Conservation (phyloP, 768 basidiomycete genomes). For the Lactarius vividus region DNA sequence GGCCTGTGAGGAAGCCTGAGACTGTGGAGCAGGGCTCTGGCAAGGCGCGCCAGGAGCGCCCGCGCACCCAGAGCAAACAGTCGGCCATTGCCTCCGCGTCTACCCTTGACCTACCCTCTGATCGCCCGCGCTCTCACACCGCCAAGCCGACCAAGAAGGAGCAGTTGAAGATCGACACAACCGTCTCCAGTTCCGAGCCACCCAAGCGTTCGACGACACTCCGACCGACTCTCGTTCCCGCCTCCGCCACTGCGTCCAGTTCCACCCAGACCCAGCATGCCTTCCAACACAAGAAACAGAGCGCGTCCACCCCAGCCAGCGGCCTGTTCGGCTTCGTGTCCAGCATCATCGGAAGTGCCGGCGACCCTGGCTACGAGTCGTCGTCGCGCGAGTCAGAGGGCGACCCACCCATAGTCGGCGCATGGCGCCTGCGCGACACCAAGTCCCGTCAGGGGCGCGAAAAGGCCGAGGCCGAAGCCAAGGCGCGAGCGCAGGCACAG, state of each 20-base stretch:
- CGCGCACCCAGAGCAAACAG: constrained; percentile 18
- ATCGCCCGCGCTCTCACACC: constrained; percentile 20
- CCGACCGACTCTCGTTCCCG: neutral
- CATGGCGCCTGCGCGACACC: constrained; percentile 16
- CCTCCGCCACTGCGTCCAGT: neutral
- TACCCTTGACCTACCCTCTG: neutral
- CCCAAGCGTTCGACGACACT: constrained; percentile 6
- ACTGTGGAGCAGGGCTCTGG: constrained; percentile 12
- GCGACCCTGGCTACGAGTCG: constrained; percentile 24
- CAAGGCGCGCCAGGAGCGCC: constrained; percentile 16
- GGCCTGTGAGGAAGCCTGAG: constrained; percentile 17
- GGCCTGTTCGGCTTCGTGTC: constrained; percentile 11
- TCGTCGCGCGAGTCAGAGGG: constrained; percentile 23
- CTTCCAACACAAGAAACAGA: constrained; percentile 14
- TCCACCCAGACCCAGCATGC: neutral
- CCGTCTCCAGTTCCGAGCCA: neutral
- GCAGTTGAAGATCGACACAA: constrained; percentile 17
- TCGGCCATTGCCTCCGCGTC: neutral
- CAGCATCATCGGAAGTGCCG: neutral
- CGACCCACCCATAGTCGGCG: constrained; percentile 18
- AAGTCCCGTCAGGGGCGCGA: constrained; percentile 18
- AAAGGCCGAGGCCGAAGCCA: constrained; percentile 9
- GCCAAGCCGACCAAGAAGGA: constrained; percentile 25
- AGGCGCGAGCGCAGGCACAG: constrained; percentile 12
- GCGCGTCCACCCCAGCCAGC: constrained; percentile 13